A percentile compares a stretch with the other conserved stretches of the same genome.
Conservation (phyloP, 495 filamentous ascomycete genomes). For the Daldinia loculata region DNA sequence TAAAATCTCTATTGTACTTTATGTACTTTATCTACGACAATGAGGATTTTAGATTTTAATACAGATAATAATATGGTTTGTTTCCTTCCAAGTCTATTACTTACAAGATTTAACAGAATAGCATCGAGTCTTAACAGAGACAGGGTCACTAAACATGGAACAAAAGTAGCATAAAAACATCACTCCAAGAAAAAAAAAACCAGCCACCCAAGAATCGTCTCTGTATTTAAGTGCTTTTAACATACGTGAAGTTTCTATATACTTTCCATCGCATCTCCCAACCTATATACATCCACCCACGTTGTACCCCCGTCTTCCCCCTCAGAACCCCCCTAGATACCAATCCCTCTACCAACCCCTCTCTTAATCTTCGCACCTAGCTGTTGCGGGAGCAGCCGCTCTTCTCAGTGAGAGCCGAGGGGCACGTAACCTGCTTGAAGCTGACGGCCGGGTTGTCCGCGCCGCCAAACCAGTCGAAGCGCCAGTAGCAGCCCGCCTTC, state of each 20-base stretch:
- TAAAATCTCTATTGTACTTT: too few species aligned
- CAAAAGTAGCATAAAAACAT: not conserved
- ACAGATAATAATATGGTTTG: too few species aligned
- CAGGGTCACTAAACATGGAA: not conserved
- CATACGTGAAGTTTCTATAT: conserved; percentile 10
- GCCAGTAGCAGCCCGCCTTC: conserved; percentile 71
- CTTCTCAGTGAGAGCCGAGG: conserved; percentile 65
- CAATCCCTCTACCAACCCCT: too few species aligned
- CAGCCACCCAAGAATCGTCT: not conserved
- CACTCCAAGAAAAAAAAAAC: not conserved
- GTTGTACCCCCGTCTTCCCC: not conserved
- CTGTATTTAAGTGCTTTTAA: not conserved
- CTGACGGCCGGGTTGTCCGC: conserved; percentile 68
- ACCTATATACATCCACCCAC: conserved; percentile 13
- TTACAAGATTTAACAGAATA: too few species aligned
- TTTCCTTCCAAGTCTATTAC: too few species aligned
- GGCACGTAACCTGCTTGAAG: conserved; percentile 68
- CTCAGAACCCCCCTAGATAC: conserved; percentile 7
- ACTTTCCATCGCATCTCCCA: not conserved
- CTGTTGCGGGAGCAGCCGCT: conserved; percentile 50
- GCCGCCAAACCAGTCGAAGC: conserved; percentile 71
- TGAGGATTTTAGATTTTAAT: too few species aligned
- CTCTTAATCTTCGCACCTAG: conserved; percentile 9
- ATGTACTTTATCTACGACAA: too few species aligned
- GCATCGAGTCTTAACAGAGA: too few species aligned